Conservation (phyloP, 306 rosid species). For the Cucumis hystrix region DNA sequence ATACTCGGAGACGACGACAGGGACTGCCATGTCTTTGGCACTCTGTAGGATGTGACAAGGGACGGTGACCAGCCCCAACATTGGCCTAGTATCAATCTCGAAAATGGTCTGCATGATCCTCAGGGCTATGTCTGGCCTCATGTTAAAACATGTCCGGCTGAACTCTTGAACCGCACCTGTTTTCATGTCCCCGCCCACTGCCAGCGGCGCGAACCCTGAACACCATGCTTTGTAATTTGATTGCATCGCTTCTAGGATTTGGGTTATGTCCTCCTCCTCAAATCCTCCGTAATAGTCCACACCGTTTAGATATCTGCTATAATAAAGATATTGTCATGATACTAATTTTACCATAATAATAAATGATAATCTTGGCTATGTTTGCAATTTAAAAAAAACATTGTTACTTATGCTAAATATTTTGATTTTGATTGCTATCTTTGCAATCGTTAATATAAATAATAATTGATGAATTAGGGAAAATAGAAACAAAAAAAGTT, state of each 20-base stretch:
- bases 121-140: conserved; percentile 77
- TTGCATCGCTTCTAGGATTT: conserved; percentile 47
- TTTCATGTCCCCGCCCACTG: conserved; percentile 79
- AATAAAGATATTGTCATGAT: no score
- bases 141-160: conserved; percentile 67
- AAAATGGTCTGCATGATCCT: conserved; percentile 40
- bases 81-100: conserved; percentile 53
- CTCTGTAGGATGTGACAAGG: conserved; percentile 79
- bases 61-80: conserved; percentile 31
- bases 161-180: conserved; percentile 72
- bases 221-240: conserved; percentile 78
- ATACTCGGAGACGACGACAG: conserved; percentile 56
- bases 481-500: no score
- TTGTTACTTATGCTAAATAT: no score
- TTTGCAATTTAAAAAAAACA: no score
- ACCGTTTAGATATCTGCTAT: conserved; percentile 41
- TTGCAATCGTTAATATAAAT: no score
- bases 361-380: no score
- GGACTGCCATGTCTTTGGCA: conserved; percentile 60
- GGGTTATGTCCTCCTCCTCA: conserved; percentile 55
- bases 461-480: no score
- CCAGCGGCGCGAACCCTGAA: conserved; percentile 56
- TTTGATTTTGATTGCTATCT: no score
- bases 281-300: conserved; percentile 68
- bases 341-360: no score